These are phyloP conservation scores for Chrysoporthe puriensis DNA, from an alignment of 2,329 filamentous ascomycete genomes.

Conservation along the genomic window DNA sequence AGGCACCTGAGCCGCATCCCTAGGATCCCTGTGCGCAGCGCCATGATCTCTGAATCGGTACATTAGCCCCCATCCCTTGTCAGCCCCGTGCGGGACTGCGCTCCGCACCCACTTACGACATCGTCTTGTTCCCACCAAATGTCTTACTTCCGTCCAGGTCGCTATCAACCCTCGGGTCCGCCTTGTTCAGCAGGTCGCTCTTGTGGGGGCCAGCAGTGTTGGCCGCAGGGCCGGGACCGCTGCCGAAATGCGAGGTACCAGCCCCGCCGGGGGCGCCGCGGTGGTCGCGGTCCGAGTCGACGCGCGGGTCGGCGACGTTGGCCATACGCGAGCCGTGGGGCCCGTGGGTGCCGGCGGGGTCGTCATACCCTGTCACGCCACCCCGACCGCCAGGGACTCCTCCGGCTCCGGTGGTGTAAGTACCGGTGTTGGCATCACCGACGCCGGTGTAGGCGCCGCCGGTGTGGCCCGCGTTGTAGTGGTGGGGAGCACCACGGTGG, in stretches of 20 bases:
- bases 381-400: constrained; percentile 12
- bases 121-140: constrained; percentile 55
- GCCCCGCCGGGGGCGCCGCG: constrained; percentile 31
- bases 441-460: constrained; percentile 15
- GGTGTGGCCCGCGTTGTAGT: constrained; percentile 34
- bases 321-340: constrained; percentile 39
- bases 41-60: neutral
- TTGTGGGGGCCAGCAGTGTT: constrained; percentile 57
- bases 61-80: neutral
- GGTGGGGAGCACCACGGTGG: constrained; percentile 35
- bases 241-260: constrained; percentile 26
- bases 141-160: constrained; percentile 60
- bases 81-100: neutral
- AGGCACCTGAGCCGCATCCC: constrained; percentile 60
- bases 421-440: neutral
- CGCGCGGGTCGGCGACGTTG: constrained; percentile 44
- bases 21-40: constrained; percentile 45
- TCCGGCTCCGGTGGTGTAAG: constrained; percentile 31
- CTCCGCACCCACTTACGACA: constrained; percentile 46
- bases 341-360: constrained; percentile 38
- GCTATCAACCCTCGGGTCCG: constrained; percentile 59
- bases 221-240: constrained; percentile 42
- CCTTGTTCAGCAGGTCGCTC: constrained; percentile 57
- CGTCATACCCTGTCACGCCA: constrained; percentile 36
- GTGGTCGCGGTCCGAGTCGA: constrained; percentile 44